A percentile compares a stretch with the other conserved stretches of the same genome.
Evolutionary conservation across 192 early-diverging fungal genomes (phyloP).

Genomic region (Obelidium mucronatum): DNA sequence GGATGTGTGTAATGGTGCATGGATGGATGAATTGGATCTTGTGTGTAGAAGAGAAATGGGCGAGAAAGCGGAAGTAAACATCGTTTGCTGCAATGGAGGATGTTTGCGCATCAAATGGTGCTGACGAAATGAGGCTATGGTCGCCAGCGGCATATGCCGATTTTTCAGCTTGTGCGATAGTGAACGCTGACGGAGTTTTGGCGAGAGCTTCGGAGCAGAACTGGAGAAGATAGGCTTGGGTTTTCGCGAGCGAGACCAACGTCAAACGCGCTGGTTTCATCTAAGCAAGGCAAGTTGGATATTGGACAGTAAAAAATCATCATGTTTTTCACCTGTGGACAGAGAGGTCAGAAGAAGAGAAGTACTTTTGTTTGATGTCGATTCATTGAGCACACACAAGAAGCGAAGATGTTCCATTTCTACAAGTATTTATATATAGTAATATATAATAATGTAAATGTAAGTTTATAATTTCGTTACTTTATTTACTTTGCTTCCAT

Average conservation of each 20-base stretch:
- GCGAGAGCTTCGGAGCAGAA: background rate
- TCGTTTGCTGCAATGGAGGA: conserved; percentile 19
- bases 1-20: conserved; percentile 20
- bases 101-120: background rate
- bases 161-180: conserved; percentile 11
- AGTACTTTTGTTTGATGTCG: conserved; percentile 3
- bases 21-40: conserved; percentile 28
- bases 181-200: background rate
- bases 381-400: conserved; percentile 3
- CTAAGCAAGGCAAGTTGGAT: background rate
- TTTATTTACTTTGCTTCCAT: no score
- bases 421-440: no score
- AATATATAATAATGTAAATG: no score
- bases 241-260: background rate
- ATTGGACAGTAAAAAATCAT: background rate
- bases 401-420: no score
- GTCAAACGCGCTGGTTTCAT: background rate
- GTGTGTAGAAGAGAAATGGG: background rate
- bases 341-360: background rate
- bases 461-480: no score
- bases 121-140: background rate
- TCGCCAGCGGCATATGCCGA: conserved; percentile 5
- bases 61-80: background rate
- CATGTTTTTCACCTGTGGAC: background rate
- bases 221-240: background rate